Base-by-base conservation (phyloP, 2,329 filamentous ascomycete species). In the Monilinia vaccinii-corymbosi region DNA sequence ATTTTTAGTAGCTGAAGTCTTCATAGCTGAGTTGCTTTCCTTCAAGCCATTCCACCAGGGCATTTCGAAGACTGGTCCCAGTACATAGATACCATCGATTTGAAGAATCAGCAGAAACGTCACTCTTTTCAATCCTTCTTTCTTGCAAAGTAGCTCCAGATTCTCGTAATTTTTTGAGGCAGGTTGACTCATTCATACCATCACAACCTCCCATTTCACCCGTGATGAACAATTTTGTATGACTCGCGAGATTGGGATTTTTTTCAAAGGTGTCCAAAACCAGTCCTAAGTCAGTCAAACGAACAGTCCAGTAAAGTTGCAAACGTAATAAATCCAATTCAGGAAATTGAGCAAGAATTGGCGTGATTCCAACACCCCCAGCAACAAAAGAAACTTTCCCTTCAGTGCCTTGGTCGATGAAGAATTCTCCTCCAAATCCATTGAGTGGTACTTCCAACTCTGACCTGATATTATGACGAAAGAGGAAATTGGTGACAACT, bases 321-420 rank as follows among this genome's bases (percentile, higher is more conserved):
- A 94, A 70, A 4, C 71, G 69, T 1, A 71, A 66, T 6, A 75
- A 63, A 61, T 76, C 71, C 1, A 90, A 69, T 7, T 79, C 72
- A 0, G 74, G 75, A n/a, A 84, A 78, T 66, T 90, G 87, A 0
- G 85, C 83, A n/a, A 95, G 75, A 4, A 94, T 67, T 1, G 91
- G 91, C 32, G 91, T 96, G 62, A 95, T 89, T 0, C 91, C 91
- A 8, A 96, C 88, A 3, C 91, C 91, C 0, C 83, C 89, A 7
- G 89, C 89, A 4, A 95, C 73, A 65, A 92, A 94, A 1, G 83
- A 73, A 36, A 75, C 71, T 46, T 61, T 56, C 6, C 73, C 69
- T 18, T 67, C 66, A 16, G 58, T 44, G 25, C 38, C 51, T 61
- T 71, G 67, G 16, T 71, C 63, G 28, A 84, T 73, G 18, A 67